Evolutionary conservation across 495 filamentous ascomycete species (phyloP).

Genomic region (Barbatosphaeria neglecta): DNA sequence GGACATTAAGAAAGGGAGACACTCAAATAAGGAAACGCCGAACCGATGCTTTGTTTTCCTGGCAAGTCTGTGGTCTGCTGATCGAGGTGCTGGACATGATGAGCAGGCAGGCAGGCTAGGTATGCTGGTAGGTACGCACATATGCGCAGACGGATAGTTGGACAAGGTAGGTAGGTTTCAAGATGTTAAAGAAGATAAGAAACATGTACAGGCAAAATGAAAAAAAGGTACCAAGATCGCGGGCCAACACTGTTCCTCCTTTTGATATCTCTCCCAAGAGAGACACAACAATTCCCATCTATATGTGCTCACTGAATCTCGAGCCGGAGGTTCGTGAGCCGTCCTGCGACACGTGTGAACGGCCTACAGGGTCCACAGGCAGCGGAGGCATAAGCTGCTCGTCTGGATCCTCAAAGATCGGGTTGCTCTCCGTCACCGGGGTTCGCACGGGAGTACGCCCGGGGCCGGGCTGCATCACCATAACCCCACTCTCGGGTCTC

Average conservation of each 20-base stretch:
- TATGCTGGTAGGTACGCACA: too few relatives aligned
- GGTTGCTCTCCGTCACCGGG: slow-evolving; percentile 25
- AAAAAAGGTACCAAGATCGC: too few relatives aligned
- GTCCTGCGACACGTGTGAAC: slow-evolving; percentile 32
- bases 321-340: slow-evolving; percentile 34
- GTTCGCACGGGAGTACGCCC: slow-evolving; percentile 31
- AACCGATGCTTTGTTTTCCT: not conserved
- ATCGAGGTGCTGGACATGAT: too few relatives aligned
- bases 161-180: too few relatives aligned
- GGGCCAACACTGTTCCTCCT: too few relatives aligned
- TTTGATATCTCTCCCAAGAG: too few relatives aligned
- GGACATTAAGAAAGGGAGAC: not conserved
- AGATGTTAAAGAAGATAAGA: too few relatives aligned
- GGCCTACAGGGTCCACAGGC: slow-evolving; percentile 26
- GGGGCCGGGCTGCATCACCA: slow-evolving; percentile 31
- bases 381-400: slow-evolving; percentile 12
- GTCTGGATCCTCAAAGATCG: slow-evolving; percentile 18
- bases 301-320: slow-evolving; percentile 43
- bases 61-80: not conserved
- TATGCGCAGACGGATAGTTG: too few relatives aligned
- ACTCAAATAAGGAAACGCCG: not conserved
- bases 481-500: slow-evolving; percentile 34
- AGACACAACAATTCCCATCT: too few relatives aligned
- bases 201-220: too few relatives aligned
- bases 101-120: too few relatives aligned